Percentiles rank a stretch among this genome's conserved stretches.
These are phyloP conservation scores for Nitzschia palea DNA, from an alignment of 108 stramenopile genomes.

Conservation along the genomic window DNA sequence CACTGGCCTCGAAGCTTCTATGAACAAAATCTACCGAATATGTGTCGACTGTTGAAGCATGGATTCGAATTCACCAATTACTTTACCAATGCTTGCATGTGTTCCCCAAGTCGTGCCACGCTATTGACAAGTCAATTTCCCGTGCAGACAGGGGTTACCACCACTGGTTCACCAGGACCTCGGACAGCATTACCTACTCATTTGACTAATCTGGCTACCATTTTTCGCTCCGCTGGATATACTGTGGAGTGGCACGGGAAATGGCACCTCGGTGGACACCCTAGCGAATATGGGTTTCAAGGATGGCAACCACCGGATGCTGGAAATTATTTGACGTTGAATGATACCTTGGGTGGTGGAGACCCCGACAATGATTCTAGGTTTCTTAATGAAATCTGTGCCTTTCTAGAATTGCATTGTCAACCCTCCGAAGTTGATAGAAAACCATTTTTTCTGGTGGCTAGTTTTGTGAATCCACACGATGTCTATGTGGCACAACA, in stretches of 20 bases:
- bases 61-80: conserved; percentile 28
- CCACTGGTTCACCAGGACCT: conserved; percentile 34
- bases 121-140: conserved; percentile 39
- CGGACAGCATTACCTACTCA: conserved; percentile 8
- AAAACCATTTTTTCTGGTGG: conserved; percentile 56
- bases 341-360: conserved; percentile 54
- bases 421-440: not conserved
- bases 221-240: conserved; percentile 36
- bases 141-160: conserved; percentile 30
- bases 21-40: conserved; percentile 33
- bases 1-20: conserved; percentile 31
- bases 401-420: conserved; percentile 10
- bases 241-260: conserved; percentile 60
- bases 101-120: conserved; percentile 39
- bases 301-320: conserved; percentile 69
- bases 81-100: conserved; percentile 46
- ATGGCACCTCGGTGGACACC: conserved; percentile 50
- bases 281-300: conserved; percentile 30
- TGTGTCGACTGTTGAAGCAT: conserved; percentile 37
- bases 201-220: conserved; percentile 18
- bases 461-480: conserved; percentile 63
- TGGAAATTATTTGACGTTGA: conserved; percentile 46
- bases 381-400: conserved; percentile 44
- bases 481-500: conserved; percentile 63
- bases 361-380: conserved; percentile 56